Percentiles rank a stretch among this genome's conserved stretches.
Evolutionary conservation across 2,329 filamentous ascomycete species (phyloP).

Genomic region (Metarhizium rileyi): DNA sequence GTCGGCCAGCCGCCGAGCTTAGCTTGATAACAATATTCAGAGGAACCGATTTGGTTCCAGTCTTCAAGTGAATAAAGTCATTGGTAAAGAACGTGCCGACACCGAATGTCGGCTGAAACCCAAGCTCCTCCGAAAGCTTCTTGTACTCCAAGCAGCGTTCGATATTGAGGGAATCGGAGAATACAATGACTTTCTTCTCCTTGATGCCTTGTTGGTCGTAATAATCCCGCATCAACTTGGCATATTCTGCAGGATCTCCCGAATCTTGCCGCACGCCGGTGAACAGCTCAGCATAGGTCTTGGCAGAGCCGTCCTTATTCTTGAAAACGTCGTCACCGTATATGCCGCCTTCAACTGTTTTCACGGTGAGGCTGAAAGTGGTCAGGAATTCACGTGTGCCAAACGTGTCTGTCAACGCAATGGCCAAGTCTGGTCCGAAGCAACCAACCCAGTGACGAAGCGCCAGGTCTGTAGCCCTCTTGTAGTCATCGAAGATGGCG

Average conservation of each 20-base stretch:
- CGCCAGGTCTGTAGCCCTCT: conserved; percentile 72
- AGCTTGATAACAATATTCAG: conserved; percentile 98
- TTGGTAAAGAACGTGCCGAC: conserved; percentile 95
- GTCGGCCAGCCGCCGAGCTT: conserved; percentile 68
- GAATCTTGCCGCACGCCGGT: conserved; percentile 83
- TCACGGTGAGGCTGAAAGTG: conserved; percentile 62
- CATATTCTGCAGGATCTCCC: conserved; percentile 71
- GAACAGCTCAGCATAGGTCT: conserved; percentile 74
- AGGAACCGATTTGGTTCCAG: conserved; percentile 74
- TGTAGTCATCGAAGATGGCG: conserved; percentile 79
- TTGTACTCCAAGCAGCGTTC: conserved; percentile 90
- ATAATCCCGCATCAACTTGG: conserved; percentile 69
- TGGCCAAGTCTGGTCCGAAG: conserved; percentile 75
- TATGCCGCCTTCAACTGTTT: conserved; percentile 32
- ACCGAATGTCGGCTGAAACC: conserved; percentile 82
- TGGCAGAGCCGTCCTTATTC: conserved; percentile 29
- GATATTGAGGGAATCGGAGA: conserved; percentile 90
- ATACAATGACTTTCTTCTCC: conserved; percentile 81
- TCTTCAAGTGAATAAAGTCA: conserved; percentile 67
- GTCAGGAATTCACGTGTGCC: conserved; percentile 83
- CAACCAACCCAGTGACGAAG: conserved; percentile 83
- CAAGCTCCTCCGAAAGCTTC: conserved; percentile 64
- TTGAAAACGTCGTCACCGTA: conserved; percentile 33
- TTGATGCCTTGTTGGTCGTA: conserved; percentile 68
- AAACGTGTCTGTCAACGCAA: conserved; percentile 93